Conservation (phyloP, 148 eudicot species). For the Rhododendron ovatum region DNA sequence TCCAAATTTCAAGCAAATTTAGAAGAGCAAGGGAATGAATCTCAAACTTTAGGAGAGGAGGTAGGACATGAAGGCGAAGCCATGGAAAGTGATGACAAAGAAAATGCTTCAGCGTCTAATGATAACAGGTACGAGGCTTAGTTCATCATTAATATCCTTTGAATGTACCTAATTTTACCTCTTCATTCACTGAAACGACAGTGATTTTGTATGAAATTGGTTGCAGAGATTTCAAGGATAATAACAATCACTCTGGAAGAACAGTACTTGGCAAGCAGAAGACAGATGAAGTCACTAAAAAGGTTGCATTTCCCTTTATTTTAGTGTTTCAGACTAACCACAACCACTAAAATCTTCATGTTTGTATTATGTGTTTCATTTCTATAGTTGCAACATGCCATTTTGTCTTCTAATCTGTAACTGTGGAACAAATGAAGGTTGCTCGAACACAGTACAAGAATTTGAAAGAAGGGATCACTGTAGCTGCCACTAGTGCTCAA, state of each 20-base stretch:
- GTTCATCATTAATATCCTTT: neutral
- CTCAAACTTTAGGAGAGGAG: constrained; percentile 14
- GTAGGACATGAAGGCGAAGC: constrained; percentile 10
- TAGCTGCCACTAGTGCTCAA: constrained; percentile 26
- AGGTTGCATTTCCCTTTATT: constrained; percentile 13
- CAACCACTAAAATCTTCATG: neutral
- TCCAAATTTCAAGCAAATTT: constrained; percentile 4
- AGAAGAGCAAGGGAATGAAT: constrained; percentile 8
- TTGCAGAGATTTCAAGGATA: constrained; percentile 28
- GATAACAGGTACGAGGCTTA: constrained; percentile 40
- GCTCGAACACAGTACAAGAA: constrained; percentile 26
- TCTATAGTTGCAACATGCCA: neutral
- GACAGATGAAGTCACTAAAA: constrained; percentile 31
- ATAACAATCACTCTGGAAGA: constrained; percentile 25
- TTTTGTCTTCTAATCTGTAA: neutral
- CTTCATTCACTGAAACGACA: neutral
- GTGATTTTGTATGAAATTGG: neutral
- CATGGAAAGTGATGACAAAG: constrained; percentile 48
- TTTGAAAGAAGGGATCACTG: constrained; percentile 35
- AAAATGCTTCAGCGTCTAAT: constrained; percentile 46
- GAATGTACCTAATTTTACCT: neutral
- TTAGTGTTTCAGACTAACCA: neutral
- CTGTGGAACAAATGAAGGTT: constrained; percentile 23
- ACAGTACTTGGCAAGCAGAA: constrained; percentile 26
- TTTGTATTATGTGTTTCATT: neutral